These are phyloP conservation scores for Picea glauca DNA, from an alignment of 75 land plant genomes.

Conservation along the genomic window DNA sequence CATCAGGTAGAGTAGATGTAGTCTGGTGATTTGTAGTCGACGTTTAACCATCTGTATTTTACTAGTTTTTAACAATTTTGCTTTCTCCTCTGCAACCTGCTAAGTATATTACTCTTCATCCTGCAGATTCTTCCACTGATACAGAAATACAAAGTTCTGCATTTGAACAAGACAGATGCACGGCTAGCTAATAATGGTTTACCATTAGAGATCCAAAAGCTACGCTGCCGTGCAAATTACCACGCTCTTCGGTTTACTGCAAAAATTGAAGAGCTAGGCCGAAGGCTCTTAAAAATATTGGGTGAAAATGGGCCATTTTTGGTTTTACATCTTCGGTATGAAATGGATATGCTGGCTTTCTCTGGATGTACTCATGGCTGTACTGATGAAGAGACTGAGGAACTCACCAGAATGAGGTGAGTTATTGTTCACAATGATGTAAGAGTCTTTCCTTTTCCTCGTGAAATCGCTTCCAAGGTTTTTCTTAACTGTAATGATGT, in stretches of 20 bases:
- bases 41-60: no score
- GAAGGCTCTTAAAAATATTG: slow-evolving; percentile 33
- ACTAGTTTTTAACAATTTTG: not conserved
- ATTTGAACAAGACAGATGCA: slow-evolving; percentile 55
- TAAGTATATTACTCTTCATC: not conserved
- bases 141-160: slow-evolving; percentile 44
- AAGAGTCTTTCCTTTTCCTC: no score
- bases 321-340: slow-evolving; percentile 63
- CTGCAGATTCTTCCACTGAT: slow-evolving; percentile 52
- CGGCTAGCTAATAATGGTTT: slow-evolving; percentile 61
- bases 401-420: slow-evolving; percentile 25
- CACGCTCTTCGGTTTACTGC: slow-evolving; percentile 60
- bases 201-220: slow-evolving; percentile 43
- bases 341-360: slow-evolving; percentile 86
- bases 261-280: slow-evolving; percentile 67
- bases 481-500: no score
- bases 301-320: slow-evolving; percentile 35
- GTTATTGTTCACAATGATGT: no score
- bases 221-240: slow-evolving; percentile 78
- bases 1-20: slow-evolving; percentile 17
- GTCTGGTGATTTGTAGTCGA: no score
- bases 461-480: no score
- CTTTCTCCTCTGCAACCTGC: not conserved
- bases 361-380: slow-evolving; percentile 76
- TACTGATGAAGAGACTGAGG: slow-evolving; percentile 39